phyloP scores from a whole-genome alignment of 1,284 basidiomycete genomes.

The Grifola frondosa region DNA sequence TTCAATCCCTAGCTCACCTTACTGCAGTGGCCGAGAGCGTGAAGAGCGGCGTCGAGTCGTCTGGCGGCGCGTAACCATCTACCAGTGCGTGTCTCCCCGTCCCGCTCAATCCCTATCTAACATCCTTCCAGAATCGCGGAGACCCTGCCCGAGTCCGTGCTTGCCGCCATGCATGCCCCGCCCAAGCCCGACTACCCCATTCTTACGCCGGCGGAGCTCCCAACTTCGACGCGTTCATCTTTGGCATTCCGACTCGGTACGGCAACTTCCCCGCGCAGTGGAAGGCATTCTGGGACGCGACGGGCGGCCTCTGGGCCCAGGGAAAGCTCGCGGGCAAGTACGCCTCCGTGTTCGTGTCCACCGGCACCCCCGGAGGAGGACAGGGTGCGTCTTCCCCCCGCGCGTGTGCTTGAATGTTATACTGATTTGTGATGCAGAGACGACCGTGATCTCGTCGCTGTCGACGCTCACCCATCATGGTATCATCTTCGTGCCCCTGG shows the following conservation, averaged over 20 bases:
- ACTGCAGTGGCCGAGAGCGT: conserved; percentile 74
- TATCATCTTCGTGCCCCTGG: conserved; percentile 77
- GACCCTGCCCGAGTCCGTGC: conserved; percentile 79
- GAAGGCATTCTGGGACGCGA: conserved; percentile 83
- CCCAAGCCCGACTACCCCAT: conserved; percentile 73
- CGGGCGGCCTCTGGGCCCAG: conserved; percentile 73
- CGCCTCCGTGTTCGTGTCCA: conserved; percentile 71
- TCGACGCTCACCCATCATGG: conserved; percentile 84
- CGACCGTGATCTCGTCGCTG: conserved; percentile 62
- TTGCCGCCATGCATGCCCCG: conserved; percentile 77
- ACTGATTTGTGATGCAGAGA: conserved; percentile 38
- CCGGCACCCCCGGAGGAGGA: conserved; percentile 66
- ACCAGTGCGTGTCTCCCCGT: conserved; percentile 52
- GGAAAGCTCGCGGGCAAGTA: conserved; percentile 82
- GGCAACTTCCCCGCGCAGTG: conserved; percentile 72
- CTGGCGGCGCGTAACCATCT: conserved; percentile 76
- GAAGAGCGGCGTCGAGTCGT: conserved; percentile 67
- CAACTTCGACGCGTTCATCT: conserved; percentile 65
- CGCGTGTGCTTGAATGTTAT: too few relatives aligned
- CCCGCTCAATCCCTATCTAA: neutral
- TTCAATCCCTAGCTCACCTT: neutral
- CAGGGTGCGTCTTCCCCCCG: conserved; percentile 47
- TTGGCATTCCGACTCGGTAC: conserved; percentile 81
- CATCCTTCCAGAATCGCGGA: conserved; percentile 65
- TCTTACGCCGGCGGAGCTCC: conserved; percentile 65